Conservation (phyloP, 75 land plant genomes). For the Adiantum capillusveneris region DNA sequence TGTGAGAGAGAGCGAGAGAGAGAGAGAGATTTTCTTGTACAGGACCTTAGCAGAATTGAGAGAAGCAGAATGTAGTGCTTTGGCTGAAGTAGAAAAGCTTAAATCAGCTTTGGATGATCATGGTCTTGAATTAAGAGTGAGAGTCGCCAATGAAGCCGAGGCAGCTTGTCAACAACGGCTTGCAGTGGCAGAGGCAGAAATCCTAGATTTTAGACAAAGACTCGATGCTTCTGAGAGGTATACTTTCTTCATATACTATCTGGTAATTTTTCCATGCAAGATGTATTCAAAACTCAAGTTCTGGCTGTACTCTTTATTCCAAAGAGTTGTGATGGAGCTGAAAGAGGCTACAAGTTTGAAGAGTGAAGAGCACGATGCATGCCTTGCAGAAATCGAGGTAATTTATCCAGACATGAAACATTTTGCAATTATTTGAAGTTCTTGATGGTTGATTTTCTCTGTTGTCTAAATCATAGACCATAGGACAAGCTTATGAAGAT, state of each 20-base stretch:
- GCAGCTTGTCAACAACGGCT: conserved; percentile 87
- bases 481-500: conserved; percentile 98
- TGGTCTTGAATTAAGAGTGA: conserved; percentile 76
- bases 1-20: too few species aligned
- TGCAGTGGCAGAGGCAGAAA: conserved; percentile 91
- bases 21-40: too few species aligned
- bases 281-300: neutral
- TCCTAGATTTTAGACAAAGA: conserved; percentile 68
- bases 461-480: conserved; percentile 51
- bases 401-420: too few species aligned
- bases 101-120: conserved; percentile 84
- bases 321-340: conserved; percentile 52
- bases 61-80: conserved; percentile 73
- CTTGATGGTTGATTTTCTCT: neutral
- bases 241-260: neutral
- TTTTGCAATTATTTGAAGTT: neutral
- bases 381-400: conserved; percentile 93
- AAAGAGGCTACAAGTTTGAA: conserved; percentile 68
- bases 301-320: too few species aligned
- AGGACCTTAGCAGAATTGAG: conserved; percentile 70
- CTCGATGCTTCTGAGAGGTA: conserved; percentile 77
- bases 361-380: conserved; percentile 83
- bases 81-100: conserved; percentile 79
- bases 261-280: neutral
- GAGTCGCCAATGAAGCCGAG: conserved; percentile 92